Evolutionary conservation across 202 grass and related monocot species (phyloP), one percentile per base, ranked within the genome.

Genomic region (Musa balbisiana): DNA sequence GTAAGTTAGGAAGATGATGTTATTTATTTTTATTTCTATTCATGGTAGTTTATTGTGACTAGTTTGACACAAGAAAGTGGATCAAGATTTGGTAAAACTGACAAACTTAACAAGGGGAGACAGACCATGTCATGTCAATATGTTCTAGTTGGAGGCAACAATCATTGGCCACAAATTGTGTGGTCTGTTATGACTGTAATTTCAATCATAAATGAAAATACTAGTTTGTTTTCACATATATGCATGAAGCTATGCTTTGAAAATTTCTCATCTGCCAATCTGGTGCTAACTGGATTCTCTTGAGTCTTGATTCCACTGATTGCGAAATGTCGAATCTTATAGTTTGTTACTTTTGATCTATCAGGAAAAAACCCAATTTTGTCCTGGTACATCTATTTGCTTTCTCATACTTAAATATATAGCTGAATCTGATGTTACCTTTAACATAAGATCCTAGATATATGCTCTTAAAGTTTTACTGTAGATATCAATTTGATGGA

Each of bases 1-100:
- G 94, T 94, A 86, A 92, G 84, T 54, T 79, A 74, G 22, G 20
- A 73, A 49, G 16, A n/a, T 52, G 27, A 10, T n/a, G 51, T 8
- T 52, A 26, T 26, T 21, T 26, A 26, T 72, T 11, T 10, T 72
- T 52, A n/a, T 21, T 52, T 19, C 10, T 72, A 22, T 11, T 23
- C 17, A n/a, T 52, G 3, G 9, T 19, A 21, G 13, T 2, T 22
- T 20, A 52, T 52, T 12, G 3, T 13, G 10, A 69, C 15, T 51
- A 1, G 26, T 26, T 26, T 19, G 67, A 17, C 15, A 69, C 11
- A 43, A 22, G 11, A 29, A 67, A 6, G 5, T 27, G 24, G 14
- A 67, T 5, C 25, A 17, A 26, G 26, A 26, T 26, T 26, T 26
- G 2, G 26, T 26, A 26, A 26, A 26, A 26, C 1, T 26, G 26